These are phyloP conservation scores for Nitzschia palea DNA, from an alignment of 108 stramenopile species.

Conservation along the genomic window DNA sequence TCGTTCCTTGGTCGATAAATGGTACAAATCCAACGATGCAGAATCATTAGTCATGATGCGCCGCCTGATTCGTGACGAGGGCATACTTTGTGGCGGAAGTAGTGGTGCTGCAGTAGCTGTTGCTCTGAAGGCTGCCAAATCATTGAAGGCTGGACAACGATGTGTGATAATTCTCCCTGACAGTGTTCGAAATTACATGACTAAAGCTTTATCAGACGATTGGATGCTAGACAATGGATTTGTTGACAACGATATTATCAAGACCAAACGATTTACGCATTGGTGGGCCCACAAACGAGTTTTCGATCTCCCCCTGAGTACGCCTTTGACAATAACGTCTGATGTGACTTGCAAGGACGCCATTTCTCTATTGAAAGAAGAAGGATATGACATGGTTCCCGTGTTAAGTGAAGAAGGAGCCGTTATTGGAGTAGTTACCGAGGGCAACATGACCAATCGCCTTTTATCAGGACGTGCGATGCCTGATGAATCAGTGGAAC, in stretches of 20 bases:
- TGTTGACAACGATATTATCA: slow-evolving; percentile 74
- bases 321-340: slow-evolving; percentile 86
- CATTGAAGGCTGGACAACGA: slow-evolving; percentile 66
- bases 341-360: slow-evolving; percentile 87
- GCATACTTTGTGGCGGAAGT: slow-evolving; percentile 90
- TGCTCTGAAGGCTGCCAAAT: slow-evolving; percentile 75
- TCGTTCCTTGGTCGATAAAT: slow-evolving; percentile 44
- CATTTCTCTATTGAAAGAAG: slow-evolving; percentile 74
- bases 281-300: slow-evolving; percentile 83
- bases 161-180: slow-evolving; percentile 89
- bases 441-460: slow-evolving; percentile 85
- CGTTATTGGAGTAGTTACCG: slow-evolving; percentile 92
- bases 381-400: slow-evolving; percentile 95
- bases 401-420: slow-evolving; percentile 75
- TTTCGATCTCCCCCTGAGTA: slow-evolving; percentile 75
- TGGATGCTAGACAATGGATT: slow-evolving; percentile 94
- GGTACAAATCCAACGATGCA: slow-evolving; percentile 75
- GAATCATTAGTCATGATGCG: slow-evolving; percentile 82
- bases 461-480: slow-evolving; percentile 68
- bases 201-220: slow-evolving; percentile 88
- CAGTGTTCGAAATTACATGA: slow-evolving; percentile 95
- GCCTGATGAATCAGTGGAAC: slow-evolving; percentile 67
- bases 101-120: slow-evolving; percentile 80
- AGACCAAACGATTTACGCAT: slow-evolving; percentile 51
- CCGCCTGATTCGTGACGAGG: slow-evolving; percentile 87